Conservation (phyloP, 1,284 basidiomycete species). For the Papiliotrema laurentii region DNA sequence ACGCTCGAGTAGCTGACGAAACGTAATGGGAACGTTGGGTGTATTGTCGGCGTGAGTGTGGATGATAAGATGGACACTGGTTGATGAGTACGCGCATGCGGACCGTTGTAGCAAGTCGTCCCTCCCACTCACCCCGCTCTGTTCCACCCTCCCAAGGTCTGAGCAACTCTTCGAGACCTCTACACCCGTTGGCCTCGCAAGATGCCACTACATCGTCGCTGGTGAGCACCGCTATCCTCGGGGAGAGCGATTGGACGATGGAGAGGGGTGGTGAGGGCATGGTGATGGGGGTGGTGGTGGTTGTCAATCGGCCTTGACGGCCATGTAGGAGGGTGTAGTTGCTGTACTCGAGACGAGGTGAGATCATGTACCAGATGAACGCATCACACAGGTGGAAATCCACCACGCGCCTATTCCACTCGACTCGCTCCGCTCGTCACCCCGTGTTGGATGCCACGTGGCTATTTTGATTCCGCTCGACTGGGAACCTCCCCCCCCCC, state of each 20-base stretch:
- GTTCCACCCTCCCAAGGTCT: conserved; percentile 46
- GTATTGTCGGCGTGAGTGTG: conserved; percentile 43
- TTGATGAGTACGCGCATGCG: neutral
- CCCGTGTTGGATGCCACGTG: neutral
- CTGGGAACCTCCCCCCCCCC: no score
- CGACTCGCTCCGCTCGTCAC: no score
- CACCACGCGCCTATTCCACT: neutral
- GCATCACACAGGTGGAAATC: no score
- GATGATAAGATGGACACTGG: conserved; percentile 46
- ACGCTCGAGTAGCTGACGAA: conserved; percentile 44
- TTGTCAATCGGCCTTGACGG: neutral
- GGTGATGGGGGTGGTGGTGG: neutral
- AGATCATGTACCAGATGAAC: no score
- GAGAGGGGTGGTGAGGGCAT: conserved; percentile 46
- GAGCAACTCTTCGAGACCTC: conserved; percentile 45
- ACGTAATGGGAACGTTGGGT: conserved; percentile 44
- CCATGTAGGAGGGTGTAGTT: neutral
- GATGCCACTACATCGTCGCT: conserved; percentile 43
- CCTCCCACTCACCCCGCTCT: conserved; percentile 37
- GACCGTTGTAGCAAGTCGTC: neutral
- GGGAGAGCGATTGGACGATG: conserved; percentile 45
- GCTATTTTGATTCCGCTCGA: neutral
- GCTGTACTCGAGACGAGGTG: no score
- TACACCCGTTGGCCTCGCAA: conserved; percentile 45
- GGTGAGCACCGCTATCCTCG: conserved; percentile 45